phyloP scores from a whole-genome alignment of 2,329 filamentous ascomycete species.

The Zasmidium angulare region DNA sequence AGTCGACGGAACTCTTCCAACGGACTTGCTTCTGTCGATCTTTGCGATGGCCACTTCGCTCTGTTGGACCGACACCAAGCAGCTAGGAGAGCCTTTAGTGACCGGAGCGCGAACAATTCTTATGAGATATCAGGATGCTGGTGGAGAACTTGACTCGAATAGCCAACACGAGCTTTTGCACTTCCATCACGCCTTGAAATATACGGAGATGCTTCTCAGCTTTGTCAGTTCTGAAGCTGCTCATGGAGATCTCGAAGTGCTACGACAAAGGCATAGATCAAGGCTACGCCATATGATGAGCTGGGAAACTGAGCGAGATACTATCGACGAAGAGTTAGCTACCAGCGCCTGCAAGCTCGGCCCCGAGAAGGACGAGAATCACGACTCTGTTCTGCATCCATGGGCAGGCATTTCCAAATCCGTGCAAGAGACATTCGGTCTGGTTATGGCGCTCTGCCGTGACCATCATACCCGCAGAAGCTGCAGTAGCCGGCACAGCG shows the following conservation, averaged over 20 bases:
- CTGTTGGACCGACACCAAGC: slow-evolving; percentile 15
- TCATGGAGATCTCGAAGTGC: background rate
- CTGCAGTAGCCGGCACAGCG: background rate
- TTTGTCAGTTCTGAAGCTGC: background rate
- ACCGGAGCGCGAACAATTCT: slow-evolving; percentile 11
- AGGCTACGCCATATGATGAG: background rate
- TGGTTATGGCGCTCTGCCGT: background rate
- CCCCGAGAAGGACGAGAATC: background rate
- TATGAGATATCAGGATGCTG: background rate
- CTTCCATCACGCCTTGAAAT: slow-evolving; percentile 1
- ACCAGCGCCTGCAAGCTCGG: background rate
- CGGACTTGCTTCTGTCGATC: slow-evolving; percentile 17
- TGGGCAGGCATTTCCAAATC: background rate
- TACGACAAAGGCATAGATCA: background rate
- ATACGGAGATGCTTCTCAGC: slow-evolving; percentile 1
- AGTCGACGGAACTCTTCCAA: slow-evolving; percentile 7
- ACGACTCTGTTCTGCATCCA: background rate
- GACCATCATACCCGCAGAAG: background rate
- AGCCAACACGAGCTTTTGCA: background rate
- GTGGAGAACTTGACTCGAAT: background rate
- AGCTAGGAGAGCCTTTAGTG: slow-evolving; percentile 15
- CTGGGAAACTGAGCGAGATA: background rate
- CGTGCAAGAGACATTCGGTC: background rate
- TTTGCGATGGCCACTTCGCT: slow-evolving; percentile 21
- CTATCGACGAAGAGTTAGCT: background rate